These are phyloP conservation scores for Penicillium decumbens DNA, from an alignment of 2,329 filamentous ascomycete genomes.

Conservation along the genomic window DNA sequence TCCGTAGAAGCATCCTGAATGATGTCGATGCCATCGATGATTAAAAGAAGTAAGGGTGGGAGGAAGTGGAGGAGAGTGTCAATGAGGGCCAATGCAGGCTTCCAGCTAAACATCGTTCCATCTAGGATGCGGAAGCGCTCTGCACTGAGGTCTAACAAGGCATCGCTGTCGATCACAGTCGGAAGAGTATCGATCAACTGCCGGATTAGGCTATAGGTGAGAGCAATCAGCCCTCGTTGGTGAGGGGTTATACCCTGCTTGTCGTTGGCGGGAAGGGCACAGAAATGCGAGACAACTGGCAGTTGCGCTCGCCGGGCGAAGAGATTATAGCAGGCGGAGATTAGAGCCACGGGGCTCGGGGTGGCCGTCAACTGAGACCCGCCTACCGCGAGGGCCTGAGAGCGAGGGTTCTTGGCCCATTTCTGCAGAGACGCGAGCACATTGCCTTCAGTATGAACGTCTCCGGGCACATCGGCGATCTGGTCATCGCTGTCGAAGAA, in stretches of 20 bases:
- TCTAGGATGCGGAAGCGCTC: slow-evolving; percentile 35
- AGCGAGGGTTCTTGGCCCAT: slow-evolving; percentile 33
- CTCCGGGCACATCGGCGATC: slow-evolving; percentile 28
- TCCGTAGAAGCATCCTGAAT: slow-evolving; percentile 34
- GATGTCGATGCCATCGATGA: slow-evolving; percentile 36
- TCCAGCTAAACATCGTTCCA: slow-evolving; percentile 35
- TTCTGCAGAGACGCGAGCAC: slow-evolving; percentile 30
- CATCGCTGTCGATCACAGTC: slow-evolving; percentile 34
- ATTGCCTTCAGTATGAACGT: slow-evolving; percentile 26
- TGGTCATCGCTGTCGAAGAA: slow-evolving; percentile 37
- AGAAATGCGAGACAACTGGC: slow-evolving; percentile 38
- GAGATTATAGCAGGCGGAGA: slow-evolving; percentile 34
- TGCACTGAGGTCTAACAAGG: slow-evolving; percentile 31
- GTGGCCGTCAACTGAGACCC: slow-evolving; percentile 25
- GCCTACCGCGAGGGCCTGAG: slow-evolving; percentile 33
- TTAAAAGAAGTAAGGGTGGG: slow-evolving; percentile 35
- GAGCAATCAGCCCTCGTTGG: slow-evolving; percentile 33
- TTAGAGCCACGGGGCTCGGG: slow-evolving; percentile 28
- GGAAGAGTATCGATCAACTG: slow-evolving; percentile 37
- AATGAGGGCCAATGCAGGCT: slow-evolving; percentile 34
- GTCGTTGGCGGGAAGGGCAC: slow-evolving; percentile 24
- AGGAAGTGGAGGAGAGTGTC: slow-evolving; percentile 34
- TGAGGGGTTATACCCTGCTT: slow-evolving; percentile 22
- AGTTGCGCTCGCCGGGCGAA: slow-evolving; percentile 29
- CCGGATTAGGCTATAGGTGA: slow-evolving; percentile 38